Conservation (phyloP, 2,329 filamentous ascomycete genomes). For the Capronia americana region DNA sequence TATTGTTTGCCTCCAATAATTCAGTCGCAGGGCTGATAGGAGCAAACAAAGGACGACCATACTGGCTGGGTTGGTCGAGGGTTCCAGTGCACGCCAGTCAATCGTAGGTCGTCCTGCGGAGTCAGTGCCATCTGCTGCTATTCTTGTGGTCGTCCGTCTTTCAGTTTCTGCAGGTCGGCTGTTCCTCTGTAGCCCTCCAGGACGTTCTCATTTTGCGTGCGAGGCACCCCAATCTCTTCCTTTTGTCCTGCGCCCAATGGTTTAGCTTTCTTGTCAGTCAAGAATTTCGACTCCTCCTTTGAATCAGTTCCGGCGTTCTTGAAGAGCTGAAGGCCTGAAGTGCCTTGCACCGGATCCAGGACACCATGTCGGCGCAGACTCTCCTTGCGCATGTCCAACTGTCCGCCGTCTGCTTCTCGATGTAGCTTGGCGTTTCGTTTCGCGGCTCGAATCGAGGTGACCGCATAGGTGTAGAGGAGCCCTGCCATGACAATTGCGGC, state of each 20-base stretch:
- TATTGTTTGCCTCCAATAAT: neutral
- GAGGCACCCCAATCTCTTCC: slow-evolving; percentile 35
- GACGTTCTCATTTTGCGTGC: slow-evolving; percentile 41
- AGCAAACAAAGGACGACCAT: neutral
- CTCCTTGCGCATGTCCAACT: slow-evolving; percentile 41
- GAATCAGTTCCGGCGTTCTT: slow-evolving; percentile 31
- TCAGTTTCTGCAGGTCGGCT: slow-evolving; percentile 36
- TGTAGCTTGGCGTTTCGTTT: slow-evolving; percentile 69
- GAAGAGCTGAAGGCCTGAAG: slow-evolving; percentile 36
- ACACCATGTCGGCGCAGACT: slow-evolving; percentile 39
- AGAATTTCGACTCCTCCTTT: slow-evolving; percentile 33
- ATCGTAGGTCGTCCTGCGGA: neutral
- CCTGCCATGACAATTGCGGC: slow-evolving; percentile 68
- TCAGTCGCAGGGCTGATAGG: neutral
- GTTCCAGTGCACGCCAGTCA: neutral
- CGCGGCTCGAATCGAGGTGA: slow-evolving; percentile 70
- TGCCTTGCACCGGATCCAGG: slow-evolving; percentile 38
- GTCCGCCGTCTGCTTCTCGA: slow-evolving; percentile 43
- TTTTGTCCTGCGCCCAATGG: slow-evolving; percentile 26
- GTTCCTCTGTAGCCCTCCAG: slow-evolving; percentile 37
- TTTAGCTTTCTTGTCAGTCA: slow-evolving; percentile 34
- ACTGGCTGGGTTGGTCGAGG: neutral
- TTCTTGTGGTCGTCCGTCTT: slow-evolving; percentile 29
- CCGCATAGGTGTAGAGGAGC: slow-evolving; percentile 65
- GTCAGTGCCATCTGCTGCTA: neutral